Evolutionary conservation across 495 filamentous ascomycete genomes (phyloP).

Genomic region (Talaromyces wortmannii): DNA sequence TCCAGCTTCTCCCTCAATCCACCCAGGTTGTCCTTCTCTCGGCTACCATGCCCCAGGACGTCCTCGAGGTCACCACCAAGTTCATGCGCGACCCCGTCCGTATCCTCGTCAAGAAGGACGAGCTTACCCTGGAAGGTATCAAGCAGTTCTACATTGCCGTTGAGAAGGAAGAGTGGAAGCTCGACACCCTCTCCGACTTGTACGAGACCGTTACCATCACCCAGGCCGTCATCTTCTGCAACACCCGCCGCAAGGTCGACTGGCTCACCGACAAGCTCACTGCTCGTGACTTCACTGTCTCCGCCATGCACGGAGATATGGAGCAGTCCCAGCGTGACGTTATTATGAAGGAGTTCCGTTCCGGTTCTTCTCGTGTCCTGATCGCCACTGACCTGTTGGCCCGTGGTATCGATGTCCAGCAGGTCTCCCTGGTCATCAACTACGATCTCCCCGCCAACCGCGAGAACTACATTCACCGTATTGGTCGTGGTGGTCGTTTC

Average conservation of each 20-base stretch:
- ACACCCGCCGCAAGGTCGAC: conserved; percentile 99
- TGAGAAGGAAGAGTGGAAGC: conserved; percentile 99
- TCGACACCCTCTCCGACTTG: conserved; percentile 95
- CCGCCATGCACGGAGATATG: conserved; percentile 99
- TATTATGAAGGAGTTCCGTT: conserved; percentile 99
- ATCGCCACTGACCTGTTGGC: conserved; percentile 97
- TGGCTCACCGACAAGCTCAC: conserved; percentile 99
- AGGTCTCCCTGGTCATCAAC: conserved; percentile 99
- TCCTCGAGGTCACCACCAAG: conserved; percentile 98
- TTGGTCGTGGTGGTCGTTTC: conserved; percentile 97
- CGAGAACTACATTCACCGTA: conserved; percentile 99
- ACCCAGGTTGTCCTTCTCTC: conserved; percentile 97
- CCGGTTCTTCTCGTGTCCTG: conserved; percentile 92
- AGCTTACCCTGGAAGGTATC: conserved; percentile 97
- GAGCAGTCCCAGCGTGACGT: conserved; percentile 93
- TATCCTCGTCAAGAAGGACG: conserved; percentile 98
- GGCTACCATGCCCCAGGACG: conserved; percentile 96
- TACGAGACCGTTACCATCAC: conserved; percentile 99
- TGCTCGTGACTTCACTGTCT: conserved; percentile 96
- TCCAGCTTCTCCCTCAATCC: conserved; percentile 92
- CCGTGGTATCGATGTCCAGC: conserved; percentile 99
- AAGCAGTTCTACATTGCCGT: conserved; percentile 99
- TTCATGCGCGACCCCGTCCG: conserved; percentile 99
- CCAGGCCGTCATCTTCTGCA: conserved; percentile 99
- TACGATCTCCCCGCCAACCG: conserved; percentile 98